phyloP scores from a whole-genome alignment of 208 protist species.

The Trichomonas vaginalis region DNA sequence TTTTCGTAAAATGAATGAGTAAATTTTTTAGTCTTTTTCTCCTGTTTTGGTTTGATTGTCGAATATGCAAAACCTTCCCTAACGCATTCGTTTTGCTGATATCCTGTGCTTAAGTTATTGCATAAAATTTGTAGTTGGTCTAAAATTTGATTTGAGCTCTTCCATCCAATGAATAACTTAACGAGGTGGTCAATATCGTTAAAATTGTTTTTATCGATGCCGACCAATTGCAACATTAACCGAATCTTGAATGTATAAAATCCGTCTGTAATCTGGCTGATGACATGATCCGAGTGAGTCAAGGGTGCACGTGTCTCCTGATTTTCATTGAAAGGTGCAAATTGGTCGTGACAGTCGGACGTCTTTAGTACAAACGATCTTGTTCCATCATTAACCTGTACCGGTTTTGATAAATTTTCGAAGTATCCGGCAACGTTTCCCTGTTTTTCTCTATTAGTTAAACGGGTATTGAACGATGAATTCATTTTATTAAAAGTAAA shows the following conservation, averaged over 20 bases:
- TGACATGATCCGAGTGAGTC: background rate
- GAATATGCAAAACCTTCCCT: background rate
- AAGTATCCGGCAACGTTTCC: background rate
- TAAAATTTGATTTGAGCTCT: background rate
- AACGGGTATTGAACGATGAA: background rate
- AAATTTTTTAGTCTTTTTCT: background rate
- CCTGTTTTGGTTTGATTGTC: background rate
- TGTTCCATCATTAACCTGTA: background rate
- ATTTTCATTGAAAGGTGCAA: background rate
- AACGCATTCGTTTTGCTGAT: background rate
- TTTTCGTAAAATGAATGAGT: background rate
- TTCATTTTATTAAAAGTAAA: background rate
- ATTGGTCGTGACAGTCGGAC: background rate
- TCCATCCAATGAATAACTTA: background rate
- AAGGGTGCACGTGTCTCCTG: background rate
- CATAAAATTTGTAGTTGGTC: background rate
- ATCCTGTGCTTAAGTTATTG: background rate
- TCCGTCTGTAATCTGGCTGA: background rate
- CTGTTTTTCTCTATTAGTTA: background rate
- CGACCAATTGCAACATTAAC: background rate
- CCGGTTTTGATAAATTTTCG: background rate
- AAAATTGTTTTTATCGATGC: background rate
- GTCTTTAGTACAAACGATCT: background rate
- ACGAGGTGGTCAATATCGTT: background rate
- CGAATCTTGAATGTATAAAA: background rate